Percentiles rank a stretch among this genome's conserved stretches.
Conservation (phyloP, 495 filamentous ascomycete species). For the Tuber magnatum region DNA sequence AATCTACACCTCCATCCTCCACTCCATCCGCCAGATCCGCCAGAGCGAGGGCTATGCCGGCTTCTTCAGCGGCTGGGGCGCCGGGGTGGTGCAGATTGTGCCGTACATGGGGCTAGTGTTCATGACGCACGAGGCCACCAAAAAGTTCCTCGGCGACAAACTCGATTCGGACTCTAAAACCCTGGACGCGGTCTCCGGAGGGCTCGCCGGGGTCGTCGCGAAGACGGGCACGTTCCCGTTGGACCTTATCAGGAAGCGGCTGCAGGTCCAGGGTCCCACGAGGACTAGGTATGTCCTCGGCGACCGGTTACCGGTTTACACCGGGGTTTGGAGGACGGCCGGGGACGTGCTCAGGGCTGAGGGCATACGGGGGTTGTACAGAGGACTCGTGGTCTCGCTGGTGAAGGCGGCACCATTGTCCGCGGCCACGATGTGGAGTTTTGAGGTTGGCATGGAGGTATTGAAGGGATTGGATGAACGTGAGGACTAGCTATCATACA, state of each 20-base stretch:
- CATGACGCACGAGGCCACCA: slow-evolving; percentile 62
- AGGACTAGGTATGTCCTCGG: slow-evolving; percentile 68
- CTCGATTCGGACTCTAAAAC: slow-evolving; percentile 44
- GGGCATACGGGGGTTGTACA: slow-evolving; percentile 73
- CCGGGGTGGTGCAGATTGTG: slow-evolving; percentile 76
- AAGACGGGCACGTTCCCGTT: slow-evolving; percentile 90
- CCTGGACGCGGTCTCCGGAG: slow-evolving; percentile 67
- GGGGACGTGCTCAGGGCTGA: slow-evolving; percentile 61
- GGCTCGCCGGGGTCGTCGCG: slow-evolving; percentile 66
- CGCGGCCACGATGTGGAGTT: slow-evolving; percentile 98
- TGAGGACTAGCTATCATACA: background rate
- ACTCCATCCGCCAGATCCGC: slow-evolving; percentile 65
- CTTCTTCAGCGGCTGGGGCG: slow-evolving; percentile 78
- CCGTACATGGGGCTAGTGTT: slow-evolving; percentile 96
- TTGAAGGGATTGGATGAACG: slow-evolving; percentile 48
- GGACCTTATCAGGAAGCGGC: slow-evolving; percentile 84
- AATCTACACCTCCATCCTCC: slow-evolving; percentile 62
- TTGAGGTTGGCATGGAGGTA: slow-evolving; percentile 63
- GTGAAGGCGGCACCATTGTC: slow-evolving; percentile 91
- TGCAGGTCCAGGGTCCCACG: slow-evolving; percentile 93
- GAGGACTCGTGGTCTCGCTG: slow-evolving; percentile 79
- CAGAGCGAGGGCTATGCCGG: slow-evolving; percentile 64
- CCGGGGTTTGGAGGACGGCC: slow-evolving; percentile 58
- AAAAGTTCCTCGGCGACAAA: slow-evolving; percentile 8
- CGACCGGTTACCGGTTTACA: slow-evolving; percentile 74